Percentiles rank a stretch among this genome's conserved stretches.
These are phyloP conservation scores for Rubia yunnanensis DNA, from an alignment of 257 asterid genomes.

Conservation along the genomic window DNA sequence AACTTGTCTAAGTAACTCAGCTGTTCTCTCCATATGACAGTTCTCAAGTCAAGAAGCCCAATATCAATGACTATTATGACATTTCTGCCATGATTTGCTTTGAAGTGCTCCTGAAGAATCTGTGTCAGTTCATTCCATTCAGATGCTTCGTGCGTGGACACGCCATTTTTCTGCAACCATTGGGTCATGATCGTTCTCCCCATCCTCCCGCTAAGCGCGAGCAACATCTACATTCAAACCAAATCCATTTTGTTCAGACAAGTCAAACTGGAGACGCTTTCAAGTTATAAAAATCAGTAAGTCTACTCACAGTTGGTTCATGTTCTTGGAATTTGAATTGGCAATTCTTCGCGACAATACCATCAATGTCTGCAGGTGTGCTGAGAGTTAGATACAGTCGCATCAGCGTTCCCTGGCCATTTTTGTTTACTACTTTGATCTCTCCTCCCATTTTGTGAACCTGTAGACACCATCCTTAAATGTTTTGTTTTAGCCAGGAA, in stretches of 20 bases:
- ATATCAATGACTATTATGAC: constrained; percentile 53
- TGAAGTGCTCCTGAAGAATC: constrained; percentile 41
- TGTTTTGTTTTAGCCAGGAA: constrained; percentile 8
- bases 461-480: constrained; percentile 26
- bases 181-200: constrained; percentile 44
- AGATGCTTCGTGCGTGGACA: constrained; percentile 48
- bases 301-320: constrained; percentile 46
- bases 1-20: constrained; percentile 54
- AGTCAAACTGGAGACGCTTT: neutral
- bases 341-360: constrained; percentile 35
- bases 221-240: constrained; percentile 60
- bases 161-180: constrained; percentile 62
- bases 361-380: constrained; percentile 32
- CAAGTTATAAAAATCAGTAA: neutral
- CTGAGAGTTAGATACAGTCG: constrained; percentile 52
- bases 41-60: constrained; percentile 68
- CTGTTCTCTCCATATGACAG: constrained; percentile 73
- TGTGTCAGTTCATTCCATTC: constrained; percentile 77
- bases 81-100: constrained; percentile 16
- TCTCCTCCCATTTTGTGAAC: constrained; percentile 94
- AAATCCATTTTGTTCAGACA: constrained; percentile 6
- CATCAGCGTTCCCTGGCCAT: constrained; percentile 75
- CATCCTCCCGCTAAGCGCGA: constrained; percentile 76
- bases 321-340: constrained; percentile 44
- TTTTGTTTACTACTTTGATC: constrained; percentile 71